Base-by-base conservation (phyloP, 306 rosid species). In the Boehmeria nivea region DNA sequence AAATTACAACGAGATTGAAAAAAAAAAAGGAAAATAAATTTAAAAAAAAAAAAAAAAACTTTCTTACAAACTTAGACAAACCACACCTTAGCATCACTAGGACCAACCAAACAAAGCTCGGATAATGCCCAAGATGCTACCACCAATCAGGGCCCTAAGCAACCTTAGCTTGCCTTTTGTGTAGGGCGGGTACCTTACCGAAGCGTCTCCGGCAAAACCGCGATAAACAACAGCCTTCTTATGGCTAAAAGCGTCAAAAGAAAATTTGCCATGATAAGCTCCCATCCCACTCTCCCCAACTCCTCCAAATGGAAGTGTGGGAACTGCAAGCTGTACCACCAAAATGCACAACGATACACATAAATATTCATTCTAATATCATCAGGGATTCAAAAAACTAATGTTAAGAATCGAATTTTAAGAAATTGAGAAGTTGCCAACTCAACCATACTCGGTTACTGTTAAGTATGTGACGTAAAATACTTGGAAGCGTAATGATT, bases 261-360 rank as follows among this genome's bases (percentile, higher is more conserved):
- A 88, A 72, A 87, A 93, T 64, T 93, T 93, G 44, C 99, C 99
- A 55, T 93, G 99, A 74, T 87, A 87, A 52, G 96, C 59, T 58
- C 99, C 99, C 68, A 83, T 63, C 71, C 99, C 99, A 66, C 99
- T 93, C 55, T 93, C 99, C 63, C 95, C 96, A 53, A 93, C 95
- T 77, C 99, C 99, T 37, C 99, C 99, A 72, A 93, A 93, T 17
- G 99, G 99, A 48, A 93, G 64, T 68, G 87, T 63, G 48, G 67
- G 63, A 63, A 78, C 75, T 1, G 95, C 79, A 46, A 88, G 96
- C 99, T 93, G 86, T 77, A 70, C 43, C 60, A 44, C 8, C 55
- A 20, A 66, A 43, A 59, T 21, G 28, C 27, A 24, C 60, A 7
- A n/a, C n/a, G n/a, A n/a, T 6, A 51, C 6, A 49, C 45, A 46